Evolutionary conservation across 179 eudicot species (phyloP), one percentile per base, ranked within the genome.

Genomic region (Nepenthes alata): DNA sequence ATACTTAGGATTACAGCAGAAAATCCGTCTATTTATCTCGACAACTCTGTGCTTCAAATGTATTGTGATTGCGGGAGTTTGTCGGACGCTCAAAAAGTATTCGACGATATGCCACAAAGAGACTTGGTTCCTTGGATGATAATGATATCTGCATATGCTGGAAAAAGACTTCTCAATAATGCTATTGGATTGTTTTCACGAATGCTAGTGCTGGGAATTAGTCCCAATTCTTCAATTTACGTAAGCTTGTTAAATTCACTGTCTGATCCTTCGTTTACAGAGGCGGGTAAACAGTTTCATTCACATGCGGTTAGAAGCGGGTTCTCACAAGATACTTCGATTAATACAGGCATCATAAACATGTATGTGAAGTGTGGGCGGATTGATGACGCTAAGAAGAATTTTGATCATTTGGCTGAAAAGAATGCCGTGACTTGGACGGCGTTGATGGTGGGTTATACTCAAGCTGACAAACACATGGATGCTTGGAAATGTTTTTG

Each of bases 331-430:
- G 58, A 71, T 67, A 74, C 51, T 14, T 52, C 66, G 0, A 36
- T 71, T 51, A 54, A 49, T 6, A 69, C 72, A 6, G 50, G 72
- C 15, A 41, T 78, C n/a, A 60, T 67, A 25, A 68, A 74, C 41
- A 74, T 78, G 82, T 74, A 78, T 53, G 69, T 59, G 16, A 78
- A 78, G 71, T 74, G 76, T 56, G 74, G 78, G 63, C 37, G 52
- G 39, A 53, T 66, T 13, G 68, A 74, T 56, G 50, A 50, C 54
- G 82, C 78, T 3, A 61, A 68, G 57, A 52, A n/a, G 48, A 37
- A 38, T 41, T 70, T 74, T 59, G 66, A 57, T 49, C 53, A 49
- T 11, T 74, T 74, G 81, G 68, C 7, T 36, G 74, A 74, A 50
- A 78, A 63, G 69, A 74, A 72, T 69, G 69, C 34, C 8, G 76